Base-by-base conservation (phyloP, 2,329 filamentous ascomycete species). In the Botrytis cinerea region DNA sequence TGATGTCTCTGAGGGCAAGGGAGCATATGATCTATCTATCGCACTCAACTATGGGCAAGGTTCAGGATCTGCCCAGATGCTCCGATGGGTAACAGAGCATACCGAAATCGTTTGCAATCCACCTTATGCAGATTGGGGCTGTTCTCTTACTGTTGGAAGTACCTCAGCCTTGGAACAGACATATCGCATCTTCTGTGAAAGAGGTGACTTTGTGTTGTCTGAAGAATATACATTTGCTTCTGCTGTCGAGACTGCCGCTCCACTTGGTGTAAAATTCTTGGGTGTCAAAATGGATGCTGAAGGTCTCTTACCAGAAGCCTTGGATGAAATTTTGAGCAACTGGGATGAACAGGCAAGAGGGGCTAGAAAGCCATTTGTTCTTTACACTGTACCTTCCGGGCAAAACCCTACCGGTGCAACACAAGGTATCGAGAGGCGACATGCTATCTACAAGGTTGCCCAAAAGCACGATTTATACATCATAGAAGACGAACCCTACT, bases 11-110 rank as follows among this genome's bases (percentile, higher is more conserved):
- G 86, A 92, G 67, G 89, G 87, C 32, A 79, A 81, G 32, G 82
- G 81, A 62, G 83, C 84, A 51, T 88, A 88, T 78, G 96, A 99
- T 83, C 88, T 99, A 70, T 90, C 93, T 63, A 93, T 97, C 75
- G 92, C 92, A 1, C 90, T 98, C 81, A 98, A 99, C 84, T 99
- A 99, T 82, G 93, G 93, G 48, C 94, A 97, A 83, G 91, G 94
- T 14, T 90, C 90, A 28, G 96, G 96, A 28, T 90, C 93, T 18
- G 92, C 94, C 5, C 96, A 97, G 83, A 86, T 99, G 82, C 85
- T 98, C 75, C 91, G 96, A 74, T 98, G 93, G 84, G 87, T 98
- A 69, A 97, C 95, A 0, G 96, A 99, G 85, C 96, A 98, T 83
- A 97, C 95, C 0, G 95, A 99, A 83, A 89, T 98, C 73, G 90